Evolutionary conservation across 768 basidiomycete genomes (phyloP).

Genomic region (Agrocybe pediades): DNA sequence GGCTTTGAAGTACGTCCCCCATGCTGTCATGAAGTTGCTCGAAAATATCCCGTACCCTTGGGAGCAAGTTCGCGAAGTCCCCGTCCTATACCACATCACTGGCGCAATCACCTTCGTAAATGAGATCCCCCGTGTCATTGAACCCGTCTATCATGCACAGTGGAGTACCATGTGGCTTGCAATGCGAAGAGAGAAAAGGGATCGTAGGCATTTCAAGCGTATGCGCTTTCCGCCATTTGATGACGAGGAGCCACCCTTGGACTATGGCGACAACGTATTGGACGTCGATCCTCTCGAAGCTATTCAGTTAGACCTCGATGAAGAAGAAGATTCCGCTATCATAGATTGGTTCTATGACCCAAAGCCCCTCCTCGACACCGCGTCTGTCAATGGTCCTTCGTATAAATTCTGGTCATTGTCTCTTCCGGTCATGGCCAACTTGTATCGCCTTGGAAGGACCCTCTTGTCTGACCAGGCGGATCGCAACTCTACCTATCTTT

Average conservation of each 20-base stretch:
- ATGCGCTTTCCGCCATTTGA: conserved; percentile 99
- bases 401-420: conserved; percentile 94
- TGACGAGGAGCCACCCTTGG: conserved; percentile 97
- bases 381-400: conserved; percentile 88
- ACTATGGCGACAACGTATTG: conserved; percentile 98
- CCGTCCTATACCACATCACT: conserved; percentile 97
- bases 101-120: conserved; percentile 99
- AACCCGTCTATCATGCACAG: conserved; percentile 97
- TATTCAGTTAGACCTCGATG: conserved; percentile 94
- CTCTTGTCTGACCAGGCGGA: conserved; percentile 93
- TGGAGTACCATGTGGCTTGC: conserved; percentile 99
- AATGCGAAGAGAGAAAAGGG: conserved; percentile 98
- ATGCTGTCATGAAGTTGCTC: conserved; percentile 98
- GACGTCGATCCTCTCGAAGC: conserved; percentile 98
- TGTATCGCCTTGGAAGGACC: conserved; percentile 94
- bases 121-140: conserved; percentile 94
- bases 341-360: conserved; percentile 99
- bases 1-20: conserved; percentile 97
- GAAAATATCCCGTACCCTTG: conserved; percentile 98
- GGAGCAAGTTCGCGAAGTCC: conserved; percentile 99
- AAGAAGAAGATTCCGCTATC: conserved; percentile 89
- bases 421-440: conserved; percentile 94
- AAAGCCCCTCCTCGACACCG: conserved; percentile 88
- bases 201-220: conserved; percentile 98
- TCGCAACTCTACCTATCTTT: conserved; percentile 87